phyloP scores from a whole-genome alignment of 2,329 filamentous ascomycete genomes.

The Fusarium miscanthi region DNA sequence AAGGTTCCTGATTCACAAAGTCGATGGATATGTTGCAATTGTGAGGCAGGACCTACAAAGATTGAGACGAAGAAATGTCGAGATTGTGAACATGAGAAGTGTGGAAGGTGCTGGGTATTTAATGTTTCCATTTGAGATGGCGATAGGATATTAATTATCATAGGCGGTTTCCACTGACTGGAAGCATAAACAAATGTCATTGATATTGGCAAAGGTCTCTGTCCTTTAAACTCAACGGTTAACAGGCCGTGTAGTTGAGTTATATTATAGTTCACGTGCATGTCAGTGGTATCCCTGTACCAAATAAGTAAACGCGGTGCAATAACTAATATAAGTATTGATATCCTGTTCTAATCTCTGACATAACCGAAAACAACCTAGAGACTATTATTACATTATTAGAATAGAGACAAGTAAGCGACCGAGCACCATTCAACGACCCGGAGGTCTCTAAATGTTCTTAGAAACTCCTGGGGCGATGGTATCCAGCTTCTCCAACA shows the following conservation, averaged over 20 bases:
- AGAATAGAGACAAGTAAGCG: rapidly evolving
- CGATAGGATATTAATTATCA: no score
- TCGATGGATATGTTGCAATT: neutral
- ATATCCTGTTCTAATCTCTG: neutral
- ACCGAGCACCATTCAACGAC: rapidly evolving
- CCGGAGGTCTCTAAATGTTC: neutral
- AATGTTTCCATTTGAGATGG: neutral
- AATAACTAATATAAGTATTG: rapidly evolving
- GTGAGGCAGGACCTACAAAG: neutral
- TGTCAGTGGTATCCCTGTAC: no score
- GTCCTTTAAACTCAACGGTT: no score
- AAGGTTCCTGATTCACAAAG: neutral
- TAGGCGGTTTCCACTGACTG: no score
- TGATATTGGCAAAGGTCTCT: no score
- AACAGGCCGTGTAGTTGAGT: no score
- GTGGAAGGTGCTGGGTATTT: neutral
- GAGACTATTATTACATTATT: no score
- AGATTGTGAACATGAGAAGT: neutral
- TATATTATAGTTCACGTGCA: no score
- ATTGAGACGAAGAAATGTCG: neutral
- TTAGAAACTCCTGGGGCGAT: conserved; percentile 24
- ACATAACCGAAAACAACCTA: rapidly evolving
- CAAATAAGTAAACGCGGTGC: neutral
- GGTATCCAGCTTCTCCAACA: conserved; percentile 49
- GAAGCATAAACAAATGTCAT: no score